These are phyloP conservation scores for Capsicum pubescens DNA, from an alignment of 257 asterid genomes.

Conservation along the genomic window DNA sequence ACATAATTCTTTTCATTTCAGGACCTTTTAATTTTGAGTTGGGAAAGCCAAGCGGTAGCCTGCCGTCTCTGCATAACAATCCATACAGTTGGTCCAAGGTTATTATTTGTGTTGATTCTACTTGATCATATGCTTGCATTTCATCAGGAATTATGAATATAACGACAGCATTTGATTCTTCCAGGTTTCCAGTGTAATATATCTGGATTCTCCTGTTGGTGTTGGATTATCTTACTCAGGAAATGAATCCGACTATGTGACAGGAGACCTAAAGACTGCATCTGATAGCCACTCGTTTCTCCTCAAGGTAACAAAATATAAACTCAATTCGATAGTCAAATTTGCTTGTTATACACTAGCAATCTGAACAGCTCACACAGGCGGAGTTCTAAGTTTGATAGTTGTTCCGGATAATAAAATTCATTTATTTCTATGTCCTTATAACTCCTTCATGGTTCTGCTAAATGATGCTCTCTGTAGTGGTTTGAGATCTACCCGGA, in stretches of 20 bases:
- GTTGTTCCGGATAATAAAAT: background rate
- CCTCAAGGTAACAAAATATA: constrained; percentile 61
- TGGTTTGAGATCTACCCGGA: constrained; percentile 95
- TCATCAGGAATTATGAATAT: constrained; percentile 1
- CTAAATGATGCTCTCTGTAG: constrained; percentile 48
- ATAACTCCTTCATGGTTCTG: background rate
- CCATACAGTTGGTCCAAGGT: constrained; percentile 98
- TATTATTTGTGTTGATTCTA: constrained; percentile 33
- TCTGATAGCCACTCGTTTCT: constrained; percentile 79
- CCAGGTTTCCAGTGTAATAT: constrained; percentile 78
- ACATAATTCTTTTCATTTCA: constrained; percentile 40
- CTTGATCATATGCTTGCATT: background rate
- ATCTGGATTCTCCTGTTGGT: constrained; percentile 95
- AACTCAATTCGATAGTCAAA: background rate
- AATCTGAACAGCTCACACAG: background rate
- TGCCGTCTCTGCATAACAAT: constrained; percentile 82
- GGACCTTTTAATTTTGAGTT: constrained; percentile 91
- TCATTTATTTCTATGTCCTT: background rate
- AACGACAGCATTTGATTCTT: constrained; percentile 2
- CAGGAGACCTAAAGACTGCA: constrained; percentile 88
- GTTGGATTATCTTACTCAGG: constrained; percentile 86
- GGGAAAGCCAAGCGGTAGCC: constrained; percentile 59
- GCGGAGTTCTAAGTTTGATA: background rate
- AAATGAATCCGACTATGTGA: constrained; percentile 65
- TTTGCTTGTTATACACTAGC: background rate